Conservation (phyloP, 148 eudicot species). For the Silene uniflora region DNA sequence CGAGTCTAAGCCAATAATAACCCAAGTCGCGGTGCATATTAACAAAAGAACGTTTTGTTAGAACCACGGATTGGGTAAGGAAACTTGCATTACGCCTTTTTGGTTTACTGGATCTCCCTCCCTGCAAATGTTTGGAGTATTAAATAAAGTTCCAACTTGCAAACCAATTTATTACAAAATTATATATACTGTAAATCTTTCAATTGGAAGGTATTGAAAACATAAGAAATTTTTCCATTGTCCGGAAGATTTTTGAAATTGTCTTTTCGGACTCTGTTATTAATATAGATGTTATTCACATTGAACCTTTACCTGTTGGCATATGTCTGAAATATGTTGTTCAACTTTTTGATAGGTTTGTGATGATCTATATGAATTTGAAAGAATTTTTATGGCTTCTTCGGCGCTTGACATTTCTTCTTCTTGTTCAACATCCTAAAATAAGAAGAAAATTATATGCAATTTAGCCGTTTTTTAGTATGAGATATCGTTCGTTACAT, state of each 20-base stretch:
- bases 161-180: too few relatives aligned
- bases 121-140: slow-evolving; percentile 18
- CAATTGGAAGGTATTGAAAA: too few relatives aligned
- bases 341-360: slow-evolving; percentile 29
- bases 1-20: slow-evolving; percentile 59
- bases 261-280: not conserved
- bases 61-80: slow-evolving; percentile 39
- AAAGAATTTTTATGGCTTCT: slow-evolving; percentile 37
- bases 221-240: too few relatives aligned
- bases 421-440: slow-evolving; percentile 43
- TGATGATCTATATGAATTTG: slow-evolving; percentile 39
- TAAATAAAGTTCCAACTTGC: not conserved
- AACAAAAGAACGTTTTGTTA: slow-evolving; percentile 49
- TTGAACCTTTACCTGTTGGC: slow-evolving; percentile 27
- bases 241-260: not conserved
- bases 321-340: slow-evolving; percentile 26
- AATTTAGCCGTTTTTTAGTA: not conserved
- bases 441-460: not conserved
- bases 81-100: slow-evolving; percentile 33
- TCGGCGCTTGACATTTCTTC: slow-evolving; percentile 23
- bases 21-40: slow-evolving; percentile 63
- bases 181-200: too few relatives aligned
- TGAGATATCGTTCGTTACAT: not conserved
- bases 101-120: slow-evolving; percentile 27
- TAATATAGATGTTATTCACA: too few relatives aligned